Evolutionary conservation across 1,284 basidiomycete species (phyloP).

Genomic region (Fistulinella cinereoalba): DNA sequence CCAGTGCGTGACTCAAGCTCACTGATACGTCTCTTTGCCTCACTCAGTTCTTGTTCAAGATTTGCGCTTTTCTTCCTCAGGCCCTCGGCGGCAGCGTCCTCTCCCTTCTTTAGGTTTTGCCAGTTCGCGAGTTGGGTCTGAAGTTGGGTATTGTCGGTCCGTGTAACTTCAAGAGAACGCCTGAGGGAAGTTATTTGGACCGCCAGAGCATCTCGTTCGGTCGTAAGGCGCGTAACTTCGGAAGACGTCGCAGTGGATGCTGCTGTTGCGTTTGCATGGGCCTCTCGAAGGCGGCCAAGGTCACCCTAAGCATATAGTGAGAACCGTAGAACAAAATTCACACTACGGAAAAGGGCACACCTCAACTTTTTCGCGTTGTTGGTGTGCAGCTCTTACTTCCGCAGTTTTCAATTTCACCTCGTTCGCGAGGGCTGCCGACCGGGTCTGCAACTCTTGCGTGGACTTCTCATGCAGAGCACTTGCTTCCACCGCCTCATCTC

Average conservation of each 20-base stretch:
- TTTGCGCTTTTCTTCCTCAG: constrained; percentile 53
- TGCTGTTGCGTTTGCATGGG: constrained; percentile 46
- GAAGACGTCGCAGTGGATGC: constrained; percentile 44
- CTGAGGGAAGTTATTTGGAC: constrained; percentile 54
- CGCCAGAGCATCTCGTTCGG: constrained; percentile 56
- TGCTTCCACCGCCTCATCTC: constrained; percentile 35
- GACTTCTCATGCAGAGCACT: constrained; percentile 24
- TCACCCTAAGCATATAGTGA: constrained; percentile 36
- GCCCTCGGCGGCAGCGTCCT: constrained; percentile 54
- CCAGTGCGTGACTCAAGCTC: constrained; percentile 36
- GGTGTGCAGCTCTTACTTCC: constrained; percentile 36
- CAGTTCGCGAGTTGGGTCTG: constrained; percentile 65
- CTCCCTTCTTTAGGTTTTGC: constrained; percentile 63
- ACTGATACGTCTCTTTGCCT: constrained; percentile 45
- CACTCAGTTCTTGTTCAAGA: constrained; percentile 53
- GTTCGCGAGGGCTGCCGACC: constrained; percentile 29
- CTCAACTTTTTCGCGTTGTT: constrained; percentile 44
- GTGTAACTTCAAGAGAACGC: constrained; percentile 52
- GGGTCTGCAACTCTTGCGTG: constrained; percentile 34
- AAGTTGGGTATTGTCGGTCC: constrained; percentile 52
- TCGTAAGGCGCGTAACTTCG: constrained; percentile 53
- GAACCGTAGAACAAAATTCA: constrained; percentile 1
- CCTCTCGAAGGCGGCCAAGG: constrained; percentile 43
- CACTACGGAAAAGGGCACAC: constrained; percentile 30
- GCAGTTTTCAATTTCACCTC: constrained; percentile 40